Evolutionary conservation across 106 monocot species (phyloP), one percentile per base, ranked within the genome.

Genomic region (Platanthera zijinensis): DNA sequence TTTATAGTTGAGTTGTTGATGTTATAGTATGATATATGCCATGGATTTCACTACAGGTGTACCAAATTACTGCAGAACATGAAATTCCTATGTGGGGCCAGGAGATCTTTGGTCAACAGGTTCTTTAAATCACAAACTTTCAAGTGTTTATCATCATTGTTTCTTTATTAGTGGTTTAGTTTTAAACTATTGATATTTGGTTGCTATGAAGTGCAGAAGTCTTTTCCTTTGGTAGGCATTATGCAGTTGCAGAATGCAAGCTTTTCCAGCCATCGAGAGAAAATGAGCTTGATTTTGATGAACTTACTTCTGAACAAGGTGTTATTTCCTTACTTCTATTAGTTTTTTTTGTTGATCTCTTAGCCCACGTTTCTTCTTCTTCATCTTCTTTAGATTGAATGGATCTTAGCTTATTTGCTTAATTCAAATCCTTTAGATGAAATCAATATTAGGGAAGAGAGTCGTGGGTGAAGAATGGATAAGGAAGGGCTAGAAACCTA

Each of bases 31-130:
- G 45, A 5, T 78, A 6, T 77, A 57, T 48, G 2, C 51, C 6
- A 77, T 80, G 10, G 1, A 15, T 39, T 46, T 81, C n/a, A 59
- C 70, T 77, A 21, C 76, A 96, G 96, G 89, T 93, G 13, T 75
- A 81, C 57, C 85, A 89, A 84, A 83, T 96, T 75, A 73, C 48
- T 77, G 14, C 80, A 17, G 93, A 93, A 74, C 87, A 87, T 69
- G 89, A 93, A 32, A 79, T 79, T 19, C 85, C 87, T 52, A 74
- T 82, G 70, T 96, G 96, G 96, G 96, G 93, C 32, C 85, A 76
- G 51, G 82, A 30, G 82, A 52, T 87, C 84, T 96, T 96, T 84
- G 93, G 90, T 71, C 57, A 57, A 30, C 93, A 93, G 86, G 93
- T 91, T 57, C 52, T 69, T 21, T 63, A 19, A 32, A 70, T 13